Percentiles rank a stretch among this genome's conserved stretches.
Evolutionary conservation across 768 basidiomycete species (phyloP).

Genomic region (Mycena vitilis): DNA sequence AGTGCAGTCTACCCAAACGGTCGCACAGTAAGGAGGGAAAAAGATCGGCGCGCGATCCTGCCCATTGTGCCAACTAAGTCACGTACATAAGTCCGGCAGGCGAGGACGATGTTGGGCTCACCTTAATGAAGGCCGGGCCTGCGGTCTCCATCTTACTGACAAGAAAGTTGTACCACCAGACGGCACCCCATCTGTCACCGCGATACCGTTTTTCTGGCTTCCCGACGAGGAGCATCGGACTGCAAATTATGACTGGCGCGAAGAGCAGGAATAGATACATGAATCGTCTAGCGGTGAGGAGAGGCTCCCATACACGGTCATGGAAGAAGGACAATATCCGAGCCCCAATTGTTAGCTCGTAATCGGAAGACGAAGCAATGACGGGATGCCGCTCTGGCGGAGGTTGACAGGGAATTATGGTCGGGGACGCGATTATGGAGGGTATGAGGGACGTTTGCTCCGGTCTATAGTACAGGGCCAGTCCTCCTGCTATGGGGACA

Average conservation of each 20-base stretch:
- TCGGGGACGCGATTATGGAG: constrained; percentile 61
- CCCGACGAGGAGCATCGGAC: constrained; percentile 86
- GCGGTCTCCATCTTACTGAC: constrained; percentile 92
- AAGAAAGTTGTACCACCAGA: constrained; percentile 97
- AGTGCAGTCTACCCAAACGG: constrained; percentile 87
- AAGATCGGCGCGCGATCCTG: constrained; percentile 92
- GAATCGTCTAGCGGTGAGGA: constrained; percentile 87
- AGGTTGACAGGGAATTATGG: constrained; percentile 55
- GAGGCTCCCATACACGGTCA: constrained; percentile 81
- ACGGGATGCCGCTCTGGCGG: constrained; percentile 41
- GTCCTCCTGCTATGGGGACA: constrained; percentile 66
- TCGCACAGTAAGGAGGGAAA: constrained; percentile 91
- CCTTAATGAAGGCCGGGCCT: constrained; percentile 98
- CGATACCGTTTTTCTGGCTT: constrained; percentile 62
- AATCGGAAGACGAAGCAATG: constrained; percentile 79
- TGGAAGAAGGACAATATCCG: constrained; percentile 62
- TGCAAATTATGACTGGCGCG: constrained; percentile 84
- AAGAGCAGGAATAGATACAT: constrained; percentile 86
- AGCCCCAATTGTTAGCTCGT: constrained; percentile 57
- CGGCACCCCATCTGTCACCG: constrained; percentile 90
- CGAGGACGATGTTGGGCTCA: constrained; percentile 42
- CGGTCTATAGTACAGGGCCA: constrained; percentile 62
- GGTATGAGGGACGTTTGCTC: constrained; percentile 55
- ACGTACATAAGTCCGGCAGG: constrained; percentile 30
- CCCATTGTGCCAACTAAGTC: constrained; percentile 94